These are phyloP conservation scores for Boletus tylopilopsis DNA, from an alignment of 768 basidiomycete species.

Conservation along the genomic window DNA sequence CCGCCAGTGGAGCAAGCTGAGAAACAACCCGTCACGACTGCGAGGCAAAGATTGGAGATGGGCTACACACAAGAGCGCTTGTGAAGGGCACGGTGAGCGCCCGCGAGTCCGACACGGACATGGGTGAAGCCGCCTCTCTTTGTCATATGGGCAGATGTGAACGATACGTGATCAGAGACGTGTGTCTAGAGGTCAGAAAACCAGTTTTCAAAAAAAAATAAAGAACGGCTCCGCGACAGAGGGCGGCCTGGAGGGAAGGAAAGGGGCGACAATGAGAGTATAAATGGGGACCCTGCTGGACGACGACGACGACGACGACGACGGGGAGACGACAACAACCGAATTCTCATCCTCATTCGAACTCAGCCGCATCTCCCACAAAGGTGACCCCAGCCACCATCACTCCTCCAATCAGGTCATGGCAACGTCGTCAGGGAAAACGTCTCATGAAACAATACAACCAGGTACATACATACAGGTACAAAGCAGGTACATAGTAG, in stretches of 20 bases:
- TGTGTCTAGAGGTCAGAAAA: constrained; percentile 4
- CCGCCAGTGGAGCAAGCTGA: constrained; percentile 54
- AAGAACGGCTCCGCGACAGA: constrained; percentile 29
- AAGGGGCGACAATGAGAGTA: constrained; percentile 17
- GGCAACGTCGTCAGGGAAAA: neutral
- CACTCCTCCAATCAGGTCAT: neutral
- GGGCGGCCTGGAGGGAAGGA: constrained; percentile 21
- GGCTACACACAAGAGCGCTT: constrained; percentile 27
- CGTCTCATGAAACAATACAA: neutral
- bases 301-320: constrained; percentile 9
- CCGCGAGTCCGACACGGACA: constrained; percentile 24
- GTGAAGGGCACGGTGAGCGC: constrained; percentile 11
- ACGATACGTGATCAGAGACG: constrained; percentile 2
- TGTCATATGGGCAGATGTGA: constrained; percentile 16
- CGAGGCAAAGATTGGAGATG: neutral
- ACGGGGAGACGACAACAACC: neutral
- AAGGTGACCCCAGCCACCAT: constrained; percentile 11
- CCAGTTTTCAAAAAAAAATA: constrained; percentile 8
- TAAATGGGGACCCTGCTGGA: neutral
- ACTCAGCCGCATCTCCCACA: constrained; percentile 18
- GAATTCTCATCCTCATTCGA: constrained; percentile 16
- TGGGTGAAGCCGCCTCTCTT: constrained; percentile 29
- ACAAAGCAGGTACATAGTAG: too few relatives aligned
- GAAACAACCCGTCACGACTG: neutral
- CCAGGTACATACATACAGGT: neutral